Evolutionary conservation across 768 basidiomycete genomes (phyloP), one percentile per base, ranked within the genome.

Genomic region (Fistulinella prunicolor): DNA sequence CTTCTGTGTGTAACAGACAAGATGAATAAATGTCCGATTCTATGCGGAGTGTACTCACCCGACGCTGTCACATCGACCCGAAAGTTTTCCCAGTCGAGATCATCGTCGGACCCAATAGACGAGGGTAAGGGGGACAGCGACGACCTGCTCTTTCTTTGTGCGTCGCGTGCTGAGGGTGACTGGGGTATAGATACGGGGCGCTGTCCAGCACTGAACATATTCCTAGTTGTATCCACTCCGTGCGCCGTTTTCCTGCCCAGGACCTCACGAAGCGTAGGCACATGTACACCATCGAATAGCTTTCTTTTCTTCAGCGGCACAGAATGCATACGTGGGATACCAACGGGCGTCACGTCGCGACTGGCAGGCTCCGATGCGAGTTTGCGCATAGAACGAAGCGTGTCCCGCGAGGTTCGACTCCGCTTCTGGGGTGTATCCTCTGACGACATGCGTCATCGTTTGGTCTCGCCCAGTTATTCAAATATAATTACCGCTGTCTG

Each of bases 21-120:
- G 26, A 35, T 48, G 2, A 53, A 24, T 3, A 9, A 0, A 21
- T 17, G 40, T 35, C 9, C 6, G 6, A 20, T 32, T 22, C 16
- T 2, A 35, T 26, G 38, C 28, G 20, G 24, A 13, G 36, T n/a
- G 13, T 13, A 49, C 55, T 37, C 41, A 55, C 65, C 65, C 3
- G 65, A 67, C 10, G 51, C 47, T 23, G 53, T 50, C 20, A 20
- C 44, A 10, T 60, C 37, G 20, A 58, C 28, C 13, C 53, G 57
- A 17, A 53, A n/a, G 30, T 58, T 51, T 48, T 71, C 69, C 68
- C 70, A 65, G 46, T 61, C 67, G 22, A 70, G 54, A 20, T 64
- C 62, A 8, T 63, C 54, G 14, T 57, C 53, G 9, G 56, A 56
- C 24, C 22, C 47, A 12, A 45, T 28, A 10, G 57, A 53, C 9